Evolutionary conservation across 306 rosid species (phyloP).

Genomic region (Canavalia ensiformis): DNA sequence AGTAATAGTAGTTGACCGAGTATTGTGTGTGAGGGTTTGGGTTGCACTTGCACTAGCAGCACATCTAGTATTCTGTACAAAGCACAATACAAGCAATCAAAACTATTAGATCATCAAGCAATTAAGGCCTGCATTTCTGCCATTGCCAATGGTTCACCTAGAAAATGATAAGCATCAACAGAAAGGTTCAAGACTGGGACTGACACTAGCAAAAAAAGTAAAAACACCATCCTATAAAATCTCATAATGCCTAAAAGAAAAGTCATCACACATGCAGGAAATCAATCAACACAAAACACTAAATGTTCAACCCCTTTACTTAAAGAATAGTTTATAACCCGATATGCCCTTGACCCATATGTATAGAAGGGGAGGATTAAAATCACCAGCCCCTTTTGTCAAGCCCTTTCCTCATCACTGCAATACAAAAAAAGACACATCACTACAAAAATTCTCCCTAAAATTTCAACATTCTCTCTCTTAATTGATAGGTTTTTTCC

Average conservation of each 20-base stretch:
- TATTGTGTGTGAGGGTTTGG: constrained; percentile 62
- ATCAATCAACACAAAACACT: constrained; percentile 26
- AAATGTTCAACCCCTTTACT: neutral
- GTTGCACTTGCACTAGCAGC: constrained; percentile 66
- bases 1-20: constrained; percentile 63
- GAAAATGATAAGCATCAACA: constrained; percentile 22
- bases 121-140: neutral
- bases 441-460: neutral
- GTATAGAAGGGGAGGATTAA: neutral
- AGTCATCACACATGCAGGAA: constrained; percentile 1
- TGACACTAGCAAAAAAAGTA: constrained; percentile 7
- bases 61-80: constrained; percentile 72
- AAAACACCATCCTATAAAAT: constrained; percentile 20
- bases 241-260: neutral
- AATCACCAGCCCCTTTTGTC: constrained; percentile 7
- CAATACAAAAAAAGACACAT: neutral
- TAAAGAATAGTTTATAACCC: neutral
- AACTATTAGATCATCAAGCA: constrained; percentile 25
- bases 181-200: neutral
- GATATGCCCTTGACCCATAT: neutral
- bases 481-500: neutral
- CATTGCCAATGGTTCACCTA: neutral
- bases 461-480: neutral
- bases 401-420: neutral
- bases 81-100: constrained; percentile 41